phyloP scores from a whole-genome alignment of 768 basidiomycete genomes.

The Kwoniella shandongensis region DNA sequence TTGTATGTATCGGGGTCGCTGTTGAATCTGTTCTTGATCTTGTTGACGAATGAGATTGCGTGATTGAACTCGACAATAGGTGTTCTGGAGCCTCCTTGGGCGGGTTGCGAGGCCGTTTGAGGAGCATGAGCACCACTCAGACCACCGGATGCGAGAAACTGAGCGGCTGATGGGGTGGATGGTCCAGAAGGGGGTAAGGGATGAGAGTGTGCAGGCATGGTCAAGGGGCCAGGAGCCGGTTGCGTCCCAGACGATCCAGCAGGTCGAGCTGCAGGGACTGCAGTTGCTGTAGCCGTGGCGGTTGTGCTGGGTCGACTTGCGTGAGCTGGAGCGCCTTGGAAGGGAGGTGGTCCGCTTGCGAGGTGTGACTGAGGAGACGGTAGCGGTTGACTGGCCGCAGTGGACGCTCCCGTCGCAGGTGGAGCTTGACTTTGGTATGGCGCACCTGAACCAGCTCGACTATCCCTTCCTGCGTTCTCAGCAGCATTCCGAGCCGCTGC shows the following conservation, averaged over 20 bases:
- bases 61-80: conserved; percentile 61
- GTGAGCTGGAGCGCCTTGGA: conserved; percentile 8
- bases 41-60: conserved; percentile 96
- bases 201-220: conserved; percentile 25
- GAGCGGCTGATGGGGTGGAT: conserved; percentile 45
- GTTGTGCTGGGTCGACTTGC: conserved; percentile 2
- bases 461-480: neutral
- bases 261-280: conserved; percentile 10
- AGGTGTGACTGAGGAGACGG: conserved; percentile 26
- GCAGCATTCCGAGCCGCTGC: conserved; percentile 6
- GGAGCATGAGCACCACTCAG: conserved; percentile 13
- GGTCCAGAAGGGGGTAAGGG: conserved; percentile 37
- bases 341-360: conserved; percentile 26
- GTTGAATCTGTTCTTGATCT: conserved; percentile 88
- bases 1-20: conserved; percentile 79
- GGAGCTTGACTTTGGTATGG: conserved; percentile 5
- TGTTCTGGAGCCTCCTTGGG: conserved; percentile 19
- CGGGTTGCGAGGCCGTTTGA: neutral
- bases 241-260: conserved; percentile 3
- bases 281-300: conserved; percentile 1
- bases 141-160: conserved; percentile 40
- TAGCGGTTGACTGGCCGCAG: conserved; percentile 9
- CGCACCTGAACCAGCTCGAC: conserved; percentile 1
- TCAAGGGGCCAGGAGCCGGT: conserved; percentile 19
- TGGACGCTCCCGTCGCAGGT: conserved; percentile 2